Evolutionary conservation across 2,329 filamentous ascomycete species (phyloP).

Genomic region (Botryotinia narcissicola): DNA sequence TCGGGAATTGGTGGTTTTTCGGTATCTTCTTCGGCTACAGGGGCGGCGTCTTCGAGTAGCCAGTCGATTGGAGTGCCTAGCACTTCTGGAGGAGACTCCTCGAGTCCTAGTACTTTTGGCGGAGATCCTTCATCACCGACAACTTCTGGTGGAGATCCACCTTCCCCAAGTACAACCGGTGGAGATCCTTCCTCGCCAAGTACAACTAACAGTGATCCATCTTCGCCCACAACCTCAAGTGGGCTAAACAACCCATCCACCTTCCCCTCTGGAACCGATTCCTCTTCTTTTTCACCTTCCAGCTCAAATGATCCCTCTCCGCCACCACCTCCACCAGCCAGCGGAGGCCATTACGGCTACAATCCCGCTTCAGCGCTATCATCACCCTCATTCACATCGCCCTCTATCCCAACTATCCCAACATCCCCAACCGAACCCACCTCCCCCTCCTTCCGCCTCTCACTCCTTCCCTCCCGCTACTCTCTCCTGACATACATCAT

Average conservation of each 20-base stretch:
- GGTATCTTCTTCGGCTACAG: neutral
- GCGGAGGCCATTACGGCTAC: neutral
- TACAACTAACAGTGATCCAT: neutral
- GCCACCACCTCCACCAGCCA: neutral
- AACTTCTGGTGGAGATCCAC: neutral
- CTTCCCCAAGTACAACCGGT: neutral
- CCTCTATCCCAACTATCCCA: neutral
- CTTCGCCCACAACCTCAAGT: neutral
- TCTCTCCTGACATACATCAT: neutral
- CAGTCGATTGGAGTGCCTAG: neutral
- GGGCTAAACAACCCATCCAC: neutral
- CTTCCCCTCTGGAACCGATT: neutral
- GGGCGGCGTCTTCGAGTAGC: neutral
- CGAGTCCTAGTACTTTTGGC: neutral
- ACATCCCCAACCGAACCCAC: neutral
- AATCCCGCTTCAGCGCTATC: neutral
- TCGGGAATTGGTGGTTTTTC: neutral
- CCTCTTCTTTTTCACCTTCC: neutral
- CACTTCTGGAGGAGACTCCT: neutral
- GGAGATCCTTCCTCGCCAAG: neutral
- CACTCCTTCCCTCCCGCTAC: conserved; percentile 4
- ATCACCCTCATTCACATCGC: neutral
- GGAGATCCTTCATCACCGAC: neutral
- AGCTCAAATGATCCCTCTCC: neutral
- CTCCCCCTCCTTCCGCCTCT: neutral